Base-by-base conservation (phyloP, 2,329 filamentous ascomycete species). In the Calonectria pseudoturangicola region DNA sequence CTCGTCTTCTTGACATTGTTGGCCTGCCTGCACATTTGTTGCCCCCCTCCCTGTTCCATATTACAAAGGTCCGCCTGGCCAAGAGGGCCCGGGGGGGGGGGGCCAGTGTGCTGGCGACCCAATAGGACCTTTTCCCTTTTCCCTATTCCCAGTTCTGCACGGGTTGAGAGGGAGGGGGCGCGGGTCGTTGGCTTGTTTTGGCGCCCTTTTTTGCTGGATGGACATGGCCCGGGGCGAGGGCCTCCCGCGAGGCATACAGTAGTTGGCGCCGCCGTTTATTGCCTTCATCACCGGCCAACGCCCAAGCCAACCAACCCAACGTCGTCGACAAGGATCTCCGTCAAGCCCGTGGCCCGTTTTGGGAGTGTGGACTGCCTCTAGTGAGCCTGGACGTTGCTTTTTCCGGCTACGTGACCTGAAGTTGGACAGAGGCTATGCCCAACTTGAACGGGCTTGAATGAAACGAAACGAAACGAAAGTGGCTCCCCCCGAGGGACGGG, bases 261-360 rank as follows among this genome's bases (percentile, higher is more conserved):
- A 45, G 54, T 62, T 71, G 70, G 70, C 56, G 65, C 54, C 70
- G 64, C 70, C 65, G 70, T 68, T 71, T 71, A 68, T 64, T 68
- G 58, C 58, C 48, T 58, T 68, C 70, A 58, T 43, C 62, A 58
- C 51, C 43, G 51, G 51, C 50, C 51, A 70, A 54, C 58, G 48
- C 67, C 58, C 47, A 64, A 63, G 45, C 58, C 58, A 65, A 50
- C 68, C 51, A 66, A 54, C 56, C 64, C 56, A 68, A 64, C 43
- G 54, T 62, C 47, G 69, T 39, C 48, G 48, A 67, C 69, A 71
- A 54, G 64, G 69, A 62, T 63, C 21, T 39, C 21, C 39, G 16
- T 51, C 68, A 39, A 47, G 36, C 64, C 48, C 7, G 47, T 64
- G 39, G 56, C 56, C 64, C 70, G 41, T 68, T 68, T 51, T 64